phyloP scores from a whole-genome alignment of 495 filamentous ascomycete genomes.

The Gamarada debralockiae region DNA sequence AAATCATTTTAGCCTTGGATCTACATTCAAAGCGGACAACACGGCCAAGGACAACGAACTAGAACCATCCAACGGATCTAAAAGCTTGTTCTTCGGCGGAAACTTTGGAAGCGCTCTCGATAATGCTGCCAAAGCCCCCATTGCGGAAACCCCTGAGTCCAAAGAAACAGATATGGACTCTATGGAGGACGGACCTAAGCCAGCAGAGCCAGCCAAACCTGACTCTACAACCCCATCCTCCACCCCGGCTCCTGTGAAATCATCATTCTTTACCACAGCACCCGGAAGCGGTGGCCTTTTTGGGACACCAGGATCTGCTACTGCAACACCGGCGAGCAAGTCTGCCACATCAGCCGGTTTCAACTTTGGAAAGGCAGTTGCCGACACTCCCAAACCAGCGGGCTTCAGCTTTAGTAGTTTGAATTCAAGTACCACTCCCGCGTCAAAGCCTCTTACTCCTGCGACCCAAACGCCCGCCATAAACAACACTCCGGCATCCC shows the following conservation, averaged over 20 bases:
- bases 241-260: slow-evolving; percentile 47
- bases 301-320: slow-evolving; percentile 25
- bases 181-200: slow-evolving; percentile 32
- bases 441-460: background rate
- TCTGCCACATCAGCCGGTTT: slow-evolving; percentile 11
- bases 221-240: slow-evolving; percentile 55
- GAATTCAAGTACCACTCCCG: background rate
- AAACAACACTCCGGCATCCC: slow-evolving; percentile 17
- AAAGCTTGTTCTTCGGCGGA: slow-evolving; percentile 50
- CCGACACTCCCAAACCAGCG: slow-evolving; percentile 9
- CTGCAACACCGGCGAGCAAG: slow-evolving; percentile 30
- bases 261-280: slow-evolving; percentile 27
- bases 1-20: slow-evolving; percentile 67
- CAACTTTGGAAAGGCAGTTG: slow-evolving; percentile 14
- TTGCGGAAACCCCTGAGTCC: slow-evolving; percentile 37
- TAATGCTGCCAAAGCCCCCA: slow-evolving; percentile 36
- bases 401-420: slow-evolving; percentile 11
- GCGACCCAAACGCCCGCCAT: slow-evolving; percentile 14
- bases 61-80: slow-evolving; percentile 36
- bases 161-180: slow-evolving; percentile 60
- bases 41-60: slow-evolving; percentile 57
- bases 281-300: slow-evolving; percentile 24
- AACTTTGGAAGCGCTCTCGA: slow-evolving; percentile 51
- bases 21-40: slow-evolving; percentile 76
- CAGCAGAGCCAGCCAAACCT: slow-evolving; percentile 21